Evolutionary conservation across 306 rosid species (phyloP).

Genomic region (Arachis hypogaea): DNA sequence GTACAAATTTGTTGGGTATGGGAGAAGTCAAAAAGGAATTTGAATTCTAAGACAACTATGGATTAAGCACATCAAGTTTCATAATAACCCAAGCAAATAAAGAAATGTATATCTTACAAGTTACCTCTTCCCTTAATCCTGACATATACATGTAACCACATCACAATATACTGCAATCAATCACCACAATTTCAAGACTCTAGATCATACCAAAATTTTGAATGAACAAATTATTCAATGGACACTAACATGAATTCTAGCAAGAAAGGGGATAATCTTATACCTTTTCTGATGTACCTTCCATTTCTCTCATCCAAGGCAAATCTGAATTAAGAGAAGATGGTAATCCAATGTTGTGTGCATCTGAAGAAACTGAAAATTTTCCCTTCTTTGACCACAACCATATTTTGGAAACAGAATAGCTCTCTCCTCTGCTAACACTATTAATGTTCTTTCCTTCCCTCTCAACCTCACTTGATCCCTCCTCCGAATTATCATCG

Average conservation of each 20-base stretch:
- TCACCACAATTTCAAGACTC: constrained; percentile 39
- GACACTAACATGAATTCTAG: constrained; percentile 11
- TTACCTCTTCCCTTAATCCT: constrained; percentile 28
- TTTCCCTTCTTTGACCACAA: constrained; percentile 80
- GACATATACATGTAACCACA: constrained; percentile 38
- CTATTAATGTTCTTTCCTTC: constrained; percentile 75
- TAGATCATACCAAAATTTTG: constrained; percentile 38
- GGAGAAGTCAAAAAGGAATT: background rate
- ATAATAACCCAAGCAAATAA: constrained; percentile 33
- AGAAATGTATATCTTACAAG: background rate
- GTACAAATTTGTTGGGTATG: background rate
- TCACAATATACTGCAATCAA: background rate
- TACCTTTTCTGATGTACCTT: constrained; percentile 50
- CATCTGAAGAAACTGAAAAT: constrained; percentile 53
- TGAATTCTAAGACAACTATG: constrained; percentile 10
- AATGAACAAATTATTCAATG: constrained; percentile 32
- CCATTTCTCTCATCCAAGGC: constrained; percentile 71
- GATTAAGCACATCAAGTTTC: constrained; percentile 25
- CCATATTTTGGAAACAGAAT: constrained; percentile 86
- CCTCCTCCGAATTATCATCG: constrained; percentile 48
- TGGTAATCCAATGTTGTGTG: constrained; percentile 58
- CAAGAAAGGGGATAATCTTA: background rate
- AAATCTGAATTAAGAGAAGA: constrained; percentile 64
- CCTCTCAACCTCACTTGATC: constrained; percentile 49
- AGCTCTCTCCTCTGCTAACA: constrained; percentile 79